phyloP scores from a whole-genome alignment of 352 stramenopile species.

The Phytophthora uliginosa region DNA sequence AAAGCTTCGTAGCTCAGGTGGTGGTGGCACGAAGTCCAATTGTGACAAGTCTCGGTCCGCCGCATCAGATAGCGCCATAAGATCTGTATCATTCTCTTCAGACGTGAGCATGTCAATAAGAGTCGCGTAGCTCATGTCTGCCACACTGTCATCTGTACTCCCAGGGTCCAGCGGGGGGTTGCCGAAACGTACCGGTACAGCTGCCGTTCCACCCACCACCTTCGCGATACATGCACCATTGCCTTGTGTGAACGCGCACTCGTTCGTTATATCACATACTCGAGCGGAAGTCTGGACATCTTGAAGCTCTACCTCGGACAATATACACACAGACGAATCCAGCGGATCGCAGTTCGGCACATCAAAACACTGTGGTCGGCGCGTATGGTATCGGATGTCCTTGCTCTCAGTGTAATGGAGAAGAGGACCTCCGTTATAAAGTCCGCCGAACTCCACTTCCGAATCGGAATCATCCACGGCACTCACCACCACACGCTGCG shows the following conservation, averaged over 20 bases:
- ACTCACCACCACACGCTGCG: slow-evolving; percentile 52
- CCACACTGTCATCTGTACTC: neutral
- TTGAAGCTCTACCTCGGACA: slow-evolving; percentile 2
- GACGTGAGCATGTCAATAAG: slow-evolving; percentile 33
- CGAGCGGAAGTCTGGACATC: slow-evolving; percentile 32
- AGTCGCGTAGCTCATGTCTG: slow-evolving; percentile 37
- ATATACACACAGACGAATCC: slow-evolving; percentile 40
- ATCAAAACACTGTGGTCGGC: slow-evolving; percentile 70
- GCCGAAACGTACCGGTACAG: slow-evolving; percentile 52
- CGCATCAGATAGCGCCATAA: slow-evolving; percentile 15
- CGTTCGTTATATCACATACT: slow-evolving; percentile 59
- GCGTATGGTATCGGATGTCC: slow-evolving; percentile 74
- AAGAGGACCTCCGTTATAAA: slow-evolving; percentile 66
- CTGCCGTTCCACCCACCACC: slow-evolving; percentile 3
- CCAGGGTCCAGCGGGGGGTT: slow-evolving; percentile 39
- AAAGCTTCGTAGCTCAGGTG: slow-evolving; percentile 60
- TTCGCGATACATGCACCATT: slow-evolving; percentile 65
- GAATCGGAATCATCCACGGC: slow-evolving; percentile 71
- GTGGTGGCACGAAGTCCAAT: slow-evolving; percentile 44
- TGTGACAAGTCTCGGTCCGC: neutral
- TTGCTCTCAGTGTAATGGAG: slow-evolving; percentile 66
- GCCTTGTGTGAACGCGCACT: slow-evolving; percentile 52
- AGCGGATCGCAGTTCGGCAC: slow-evolving; percentile 57
- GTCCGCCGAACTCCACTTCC: slow-evolving; percentile 68
- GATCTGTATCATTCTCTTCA: slow-evolving; percentile 35